phyloP scores from a whole-genome alignment of 169 alveolate genomes.

The Eimeria sp. region DNA sequence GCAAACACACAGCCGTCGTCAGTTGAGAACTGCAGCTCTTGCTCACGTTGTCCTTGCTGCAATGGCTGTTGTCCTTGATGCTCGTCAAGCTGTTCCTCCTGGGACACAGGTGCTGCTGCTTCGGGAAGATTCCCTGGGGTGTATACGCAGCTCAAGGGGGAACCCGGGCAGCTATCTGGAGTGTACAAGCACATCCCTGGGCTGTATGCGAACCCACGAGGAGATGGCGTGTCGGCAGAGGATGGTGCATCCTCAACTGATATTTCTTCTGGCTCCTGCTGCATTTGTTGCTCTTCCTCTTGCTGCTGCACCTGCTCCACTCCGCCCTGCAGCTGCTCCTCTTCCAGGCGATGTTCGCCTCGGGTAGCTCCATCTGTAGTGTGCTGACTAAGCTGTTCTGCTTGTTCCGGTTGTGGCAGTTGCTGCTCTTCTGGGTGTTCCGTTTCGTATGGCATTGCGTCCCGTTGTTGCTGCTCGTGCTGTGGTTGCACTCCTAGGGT shows the following conservation, averaged over 20 bases:
- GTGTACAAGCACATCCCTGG: conserved; percentile 9
- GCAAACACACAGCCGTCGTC: conserved; percentile 57
- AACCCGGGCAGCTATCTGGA: conserved; percentile 31
- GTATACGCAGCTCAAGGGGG: conserved; percentile 14
- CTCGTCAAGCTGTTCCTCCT: background rate
- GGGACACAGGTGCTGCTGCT: background rate
- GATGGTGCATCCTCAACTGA: background rate
- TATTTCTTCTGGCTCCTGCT: conserved; percentile 7
- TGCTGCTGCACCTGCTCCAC: background rate
- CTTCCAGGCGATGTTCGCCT: background rate
- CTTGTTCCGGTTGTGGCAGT: background rate
- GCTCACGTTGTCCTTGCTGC: background rate
- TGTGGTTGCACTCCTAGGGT: background rate
- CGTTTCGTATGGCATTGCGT: background rate
- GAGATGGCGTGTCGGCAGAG: background rate
- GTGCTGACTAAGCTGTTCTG: background rate
- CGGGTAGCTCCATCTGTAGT: background rate
- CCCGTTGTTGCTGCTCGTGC: conserved; percentile 2
- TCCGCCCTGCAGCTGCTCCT: conserved; percentile 5
- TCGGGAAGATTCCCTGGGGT: background rate
- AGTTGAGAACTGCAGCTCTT: background rate
- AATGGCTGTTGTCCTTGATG: background rate
- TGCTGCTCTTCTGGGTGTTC: background rate
- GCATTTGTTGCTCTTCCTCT: background rate
- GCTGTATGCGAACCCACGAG: conserved; percentile 34